phyloP scores from a whole-genome alignment of 108 stramenopile genomes.

The Fragilaria crotonensis region DNA sequence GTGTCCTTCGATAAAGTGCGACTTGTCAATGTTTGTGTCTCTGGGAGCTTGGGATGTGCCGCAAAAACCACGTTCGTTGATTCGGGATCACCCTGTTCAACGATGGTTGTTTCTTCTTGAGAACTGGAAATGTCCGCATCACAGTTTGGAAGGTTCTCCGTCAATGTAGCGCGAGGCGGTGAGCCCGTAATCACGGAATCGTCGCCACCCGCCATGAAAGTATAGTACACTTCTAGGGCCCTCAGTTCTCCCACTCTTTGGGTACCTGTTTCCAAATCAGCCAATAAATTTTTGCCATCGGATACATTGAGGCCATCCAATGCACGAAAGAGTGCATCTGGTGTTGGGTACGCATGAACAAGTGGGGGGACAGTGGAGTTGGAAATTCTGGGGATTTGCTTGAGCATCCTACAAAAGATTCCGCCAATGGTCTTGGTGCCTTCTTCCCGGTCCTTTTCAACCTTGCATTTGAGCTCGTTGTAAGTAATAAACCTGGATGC shows the following conservation, averaged over 20 bases:
- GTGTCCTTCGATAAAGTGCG: too few relatives aligned
- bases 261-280: too few relatives aligned
- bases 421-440: constrained; percentile 33
- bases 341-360: constrained; percentile 24
- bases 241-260: too few relatives aligned
- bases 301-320: constrained; percentile 1
- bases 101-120: background rate
- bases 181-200: too few relatives aligned
- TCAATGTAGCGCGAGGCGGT: too few relatives aligned
- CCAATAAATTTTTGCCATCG: too few relatives aligned
- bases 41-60: constrained; percentile 4
- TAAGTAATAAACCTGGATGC: constrained; percentile 34
- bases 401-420: constrained; percentile 29
- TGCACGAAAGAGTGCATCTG: constrained; percentile 10
- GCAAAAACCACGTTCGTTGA: background rate
- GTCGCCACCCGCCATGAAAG: too few relatives aligned
- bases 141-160: too few relatives aligned
- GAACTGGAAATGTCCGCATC: background rate
- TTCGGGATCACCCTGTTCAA: background rate
- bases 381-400: constrained; percentile 36
- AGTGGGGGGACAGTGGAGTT: constrained; percentile 29
- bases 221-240: too few relatives aligned
- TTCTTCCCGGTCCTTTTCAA: constrained; percentile 43
- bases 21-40: background rate
- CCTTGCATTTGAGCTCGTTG: constrained; percentile 39